Evolutionary conservation across 164 flowering plant genomes (phyloP), one percentile per base, ranked within the genome.

Genomic region (Vitis labrusca): DNA sequence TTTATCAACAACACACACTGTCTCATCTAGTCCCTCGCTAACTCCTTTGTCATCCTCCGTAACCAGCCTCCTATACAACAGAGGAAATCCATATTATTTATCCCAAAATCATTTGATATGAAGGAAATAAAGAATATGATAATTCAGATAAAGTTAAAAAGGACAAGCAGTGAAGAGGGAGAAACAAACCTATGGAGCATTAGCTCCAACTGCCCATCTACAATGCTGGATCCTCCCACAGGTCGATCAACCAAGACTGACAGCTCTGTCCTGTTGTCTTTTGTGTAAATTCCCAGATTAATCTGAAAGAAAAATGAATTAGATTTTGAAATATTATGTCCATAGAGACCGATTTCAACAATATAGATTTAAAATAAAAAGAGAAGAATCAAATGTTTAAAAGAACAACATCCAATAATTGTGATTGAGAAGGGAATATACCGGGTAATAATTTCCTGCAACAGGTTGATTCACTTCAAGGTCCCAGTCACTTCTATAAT

Each of bases 391-490:
- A 16, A 13, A 13, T 3, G 29, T 48, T 12, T 47, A 15, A 13
- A 50, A 29, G 44, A 69, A 16, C 23, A 65, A 84, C 97, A 23
- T 23, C 27, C 27, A 1, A 23, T 23, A 23, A 23, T 23, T 23
- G 2, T 23, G 27, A 23, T 23, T 23, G 27, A 23, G 27, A 23
- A 23, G 27, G 27, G 27, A 23, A 1, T 23, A 67, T 86, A 92
- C 98, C 2, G 97, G 98, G 75, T 92, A 94, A 78, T 92, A 94
- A 74, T 94, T 94, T 83, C 97, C 98, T 64, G 98, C 91, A 79
- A 85, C 68, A 44, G 91, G 97, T 81, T 94, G 91, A 78, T 89
- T 81, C 63, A 90, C 92, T 83, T 91, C 76, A 65, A 92, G 79
- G 67, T 92, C 78, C 98, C 98, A 94, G 67, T 94, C 98, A 50